Evolutionary conservation across 108 stramenopile genomes (phyloP).

Genomic region (Nitzschia sp.): DNA sequence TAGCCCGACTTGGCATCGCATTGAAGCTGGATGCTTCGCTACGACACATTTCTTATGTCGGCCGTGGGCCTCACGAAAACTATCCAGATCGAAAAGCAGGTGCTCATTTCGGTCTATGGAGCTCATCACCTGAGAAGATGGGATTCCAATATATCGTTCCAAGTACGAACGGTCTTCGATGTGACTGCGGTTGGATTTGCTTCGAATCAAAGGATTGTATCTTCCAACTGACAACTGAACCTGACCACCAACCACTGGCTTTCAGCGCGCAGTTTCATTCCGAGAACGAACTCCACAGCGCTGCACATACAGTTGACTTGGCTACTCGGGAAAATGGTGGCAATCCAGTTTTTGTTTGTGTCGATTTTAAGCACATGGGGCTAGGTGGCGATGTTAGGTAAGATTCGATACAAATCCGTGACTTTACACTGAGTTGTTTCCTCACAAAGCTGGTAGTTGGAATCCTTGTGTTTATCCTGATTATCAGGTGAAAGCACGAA

Average conservation of each 20-base stretch:
- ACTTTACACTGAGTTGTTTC: background rate
- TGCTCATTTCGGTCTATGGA: conserved; percentile 42
- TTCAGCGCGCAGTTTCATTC: conserved; percentile 47
- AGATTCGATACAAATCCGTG: background rate
- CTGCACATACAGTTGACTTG: conserved; percentile 49
- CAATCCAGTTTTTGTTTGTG: conserved; percentile 39
- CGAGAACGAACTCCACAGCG: conserved; percentile 40
- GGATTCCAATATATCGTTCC: conserved; percentile 58
- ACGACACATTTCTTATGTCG: conserved; percentile 50
- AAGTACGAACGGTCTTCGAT: conserved; percentile 49
- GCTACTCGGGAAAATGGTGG: conserved; percentile 32
- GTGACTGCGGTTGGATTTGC: conserved; percentile 47
- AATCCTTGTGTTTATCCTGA: conserved; percentile 53
- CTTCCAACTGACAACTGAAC: conserved; percentile 5
- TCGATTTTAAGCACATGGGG: conserved; percentile 60
- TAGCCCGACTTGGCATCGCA: conserved; percentile 67
- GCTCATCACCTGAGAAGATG: conserved; percentile 29
- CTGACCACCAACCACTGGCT: conserved; percentile 17
- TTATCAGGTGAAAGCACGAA: conserved; percentile 29
- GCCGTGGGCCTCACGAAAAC: conserved; percentile 70
- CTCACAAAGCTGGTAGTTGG: conserved; percentile 34
- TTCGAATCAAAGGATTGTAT: conserved; percentile 30
- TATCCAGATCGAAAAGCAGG: conserved; percentile 66
- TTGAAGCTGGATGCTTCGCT: conserved; percentile 42
- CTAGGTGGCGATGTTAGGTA: conserved; percentile 52